Conservation (phyloP, 1,284 basidiomycete species). For the Leccinum ponderosum region DNA sequence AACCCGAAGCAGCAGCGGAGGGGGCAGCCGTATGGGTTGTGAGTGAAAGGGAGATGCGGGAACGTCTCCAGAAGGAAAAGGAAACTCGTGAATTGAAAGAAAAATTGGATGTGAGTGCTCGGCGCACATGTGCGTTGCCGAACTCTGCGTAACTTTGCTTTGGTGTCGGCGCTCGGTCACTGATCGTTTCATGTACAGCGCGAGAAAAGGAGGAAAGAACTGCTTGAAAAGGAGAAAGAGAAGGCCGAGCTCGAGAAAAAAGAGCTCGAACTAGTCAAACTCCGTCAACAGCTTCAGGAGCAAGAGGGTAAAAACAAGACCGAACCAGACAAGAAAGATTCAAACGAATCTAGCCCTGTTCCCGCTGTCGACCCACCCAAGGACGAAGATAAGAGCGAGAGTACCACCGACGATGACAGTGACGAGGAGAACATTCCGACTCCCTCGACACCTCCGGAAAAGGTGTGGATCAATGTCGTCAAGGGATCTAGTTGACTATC, state of each 20-base stretch:
- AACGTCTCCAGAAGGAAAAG: conserved; percentile 67
- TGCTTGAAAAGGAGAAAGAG: conserved; percentile 44
- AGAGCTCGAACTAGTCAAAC: conserved; percentile 41
- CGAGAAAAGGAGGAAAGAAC: conserved; percentile 59
- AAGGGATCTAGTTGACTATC: conserved; percentile 38
- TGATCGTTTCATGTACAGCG: conserved; percentile 40
- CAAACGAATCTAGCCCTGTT: conserved; percentile 28
- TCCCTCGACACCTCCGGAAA: conserved; percentile 32
- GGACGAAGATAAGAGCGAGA: conserved; percentile 34
- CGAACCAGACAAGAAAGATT: conserved; percentile 34
- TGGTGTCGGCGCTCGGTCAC: conserved; percentile 6
- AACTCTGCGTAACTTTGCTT: conserved; percentile 12
- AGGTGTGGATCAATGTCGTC: conserved; percentile 32
- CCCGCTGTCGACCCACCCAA: conserved; percentile 20
- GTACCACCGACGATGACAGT: conserved; percentile 32
- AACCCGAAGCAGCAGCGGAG: conserved; percentile 68
- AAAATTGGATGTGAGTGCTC: conserved; percentile 57
- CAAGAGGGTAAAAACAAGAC: conserved; percentile 46
- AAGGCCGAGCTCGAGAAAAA: conserved; percentile 40
- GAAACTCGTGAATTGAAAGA: conserved; percentile 63
- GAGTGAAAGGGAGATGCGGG: conserved; percentile 68
- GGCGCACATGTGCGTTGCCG: conserved; percentile 13
- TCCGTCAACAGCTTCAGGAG: conserved; percentile 52
- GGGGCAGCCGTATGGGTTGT: conserved; percentile 69
- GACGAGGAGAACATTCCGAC: conserved; percentile 33